Evolutionary conservation across 768 basidiomycete genomes (phyloP).

Genomic region (Tricholoma bakamatsutake): DNA sequence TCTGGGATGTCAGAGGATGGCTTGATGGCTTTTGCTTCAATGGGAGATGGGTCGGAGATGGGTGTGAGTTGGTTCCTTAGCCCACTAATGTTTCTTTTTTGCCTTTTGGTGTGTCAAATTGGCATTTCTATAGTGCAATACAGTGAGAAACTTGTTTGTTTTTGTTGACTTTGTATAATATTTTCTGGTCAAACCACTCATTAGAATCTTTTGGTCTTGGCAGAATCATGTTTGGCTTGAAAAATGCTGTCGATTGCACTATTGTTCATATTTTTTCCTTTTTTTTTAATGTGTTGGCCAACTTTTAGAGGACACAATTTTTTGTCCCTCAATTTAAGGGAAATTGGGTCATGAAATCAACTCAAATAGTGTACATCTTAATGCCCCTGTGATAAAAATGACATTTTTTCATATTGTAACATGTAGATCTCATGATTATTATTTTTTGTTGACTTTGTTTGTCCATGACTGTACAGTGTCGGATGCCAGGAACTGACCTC

Average conservation of each 20-base stretch:
- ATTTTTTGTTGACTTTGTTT: no score
- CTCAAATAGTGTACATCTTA: no score
- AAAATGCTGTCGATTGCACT: slow-evolving; percentile 1
- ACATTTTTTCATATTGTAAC: background rate
- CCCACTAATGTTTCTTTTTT: no score
- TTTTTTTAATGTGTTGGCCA: slow-evolving; percentile 1
- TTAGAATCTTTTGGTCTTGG: background rate
- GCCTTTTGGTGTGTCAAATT: no score
- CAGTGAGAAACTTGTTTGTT: background rate
- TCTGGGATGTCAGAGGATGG: no score
- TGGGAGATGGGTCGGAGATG: no score
- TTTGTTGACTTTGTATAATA: no score
- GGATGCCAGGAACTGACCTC: background rate
- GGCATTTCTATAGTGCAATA: no score
- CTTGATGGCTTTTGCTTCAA: no score
- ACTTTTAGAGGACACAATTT: slow-evolving; percentile 1
- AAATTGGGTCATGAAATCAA: no score
- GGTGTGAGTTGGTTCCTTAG: no score
- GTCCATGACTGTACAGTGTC: background rate
- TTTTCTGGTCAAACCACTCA: background rate
- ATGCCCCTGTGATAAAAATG: background rate
- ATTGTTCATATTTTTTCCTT: slow-evolving; percentile 4
- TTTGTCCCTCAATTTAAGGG: background rate
- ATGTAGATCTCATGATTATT: background rate
- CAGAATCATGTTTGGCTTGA: background rate